Evolutionary conservation across 2,329 filamentous ascomycete genomes (phyloP), one percentile per base, ranked within the genome.

Genomic region (Fusarium sp.): DNA sequence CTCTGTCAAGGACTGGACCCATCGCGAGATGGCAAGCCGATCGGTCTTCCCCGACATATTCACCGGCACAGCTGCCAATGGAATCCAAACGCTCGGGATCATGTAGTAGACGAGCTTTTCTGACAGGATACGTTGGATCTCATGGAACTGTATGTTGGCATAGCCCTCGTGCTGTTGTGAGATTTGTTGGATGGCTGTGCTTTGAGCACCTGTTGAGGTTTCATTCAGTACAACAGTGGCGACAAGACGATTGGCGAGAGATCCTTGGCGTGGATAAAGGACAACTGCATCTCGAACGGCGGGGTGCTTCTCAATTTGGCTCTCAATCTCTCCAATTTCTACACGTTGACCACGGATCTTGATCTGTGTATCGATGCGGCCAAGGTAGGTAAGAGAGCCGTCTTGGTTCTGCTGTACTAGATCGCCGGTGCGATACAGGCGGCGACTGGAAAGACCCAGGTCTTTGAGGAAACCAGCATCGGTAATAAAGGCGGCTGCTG

Each of bases 301-400:
- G n/a, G 34, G 7, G n/a, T 39, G 47, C 34, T 51, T 51, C 10
- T 51, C 47, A 14, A 51, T 39, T 51, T 51, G 47, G 8, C 47
- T 51, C 47, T 51, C 47, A 39, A 51, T 51, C 24, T 51, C 47
- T 51, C 47, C 47, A 21, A 51, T 39, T 39, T 51, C 47, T 28
- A 51, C 47, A 19, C 50, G 50, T 6, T 53, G 50, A 6, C 50
- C 50, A 21, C 26, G 50, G 26, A 53, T 40, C 15, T 53, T 53
- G 38, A 53, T 53, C 50, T 53, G 50, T 24, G 50, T 42, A 24
- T 53, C 38, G 15, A 53, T 42, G 38, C 50, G 50, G 38, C 38
- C 50, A 33, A 43, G 26, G 50, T 53, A 53, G 34, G 38, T 42
- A n/a, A 53, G 50, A 24, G 50, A 53, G 19, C 50, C 50, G 26